Evolutionary conservation across 2,329 filamentous ascomycete genomes (phyloP).

Genomic region (Dactylellina leptospora): DNA sequence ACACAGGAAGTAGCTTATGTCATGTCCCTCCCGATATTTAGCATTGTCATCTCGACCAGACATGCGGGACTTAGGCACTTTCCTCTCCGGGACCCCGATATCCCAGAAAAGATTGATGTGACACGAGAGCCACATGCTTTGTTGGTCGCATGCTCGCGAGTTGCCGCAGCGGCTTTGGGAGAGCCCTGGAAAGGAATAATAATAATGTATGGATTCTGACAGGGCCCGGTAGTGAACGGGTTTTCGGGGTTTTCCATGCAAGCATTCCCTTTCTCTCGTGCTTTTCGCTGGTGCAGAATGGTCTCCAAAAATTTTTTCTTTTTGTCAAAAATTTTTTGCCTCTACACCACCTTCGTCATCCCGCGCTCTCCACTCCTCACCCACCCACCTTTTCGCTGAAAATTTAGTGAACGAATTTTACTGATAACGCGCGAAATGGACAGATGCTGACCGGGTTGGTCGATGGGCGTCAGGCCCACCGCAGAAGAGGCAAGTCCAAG

Average conservation of each 20-base stretch:
- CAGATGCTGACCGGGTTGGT: conserved; percentile 11
- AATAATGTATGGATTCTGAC: background rate
- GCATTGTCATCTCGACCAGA: conserved; percentile 40
- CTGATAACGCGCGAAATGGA: conserved; percentile 5
- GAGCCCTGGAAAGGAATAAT: conserved; percentile 32
- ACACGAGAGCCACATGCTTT: conserved; percentile 50
- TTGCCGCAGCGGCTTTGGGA: conserved; percentile 36
- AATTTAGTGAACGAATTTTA: conserved; percentile 22
- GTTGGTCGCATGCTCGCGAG: conserved; percentile 42
- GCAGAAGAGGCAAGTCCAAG: conserved; percentile 49
- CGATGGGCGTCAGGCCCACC: conserved; percentile 41
- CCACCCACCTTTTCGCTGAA: background rate
- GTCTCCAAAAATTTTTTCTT: background rate
- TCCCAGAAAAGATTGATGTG: conserved; percentile 46
- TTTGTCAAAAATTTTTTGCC: conserved; percentile 15
- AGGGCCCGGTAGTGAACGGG: conserved; percentile 1
- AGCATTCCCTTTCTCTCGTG: background rate
- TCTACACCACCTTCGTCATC: conserved; percentile 49
- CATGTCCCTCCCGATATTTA: conserved; percentile 38
- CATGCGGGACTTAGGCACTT: conserved; percentile 44
- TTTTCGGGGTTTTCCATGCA: conserved; percentile 38
- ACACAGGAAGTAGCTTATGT: conserved; percentile 53
- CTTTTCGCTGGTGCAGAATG: background rate
- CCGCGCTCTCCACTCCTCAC: conserved; percentile 19
- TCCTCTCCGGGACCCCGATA: conserved; percentile 49